These are phyloP conservation scores for Ceratobasidium sp. DNA, from an alignment of 1,284 basidiomycete genomes.

Conservation along the genomic window DNA sequence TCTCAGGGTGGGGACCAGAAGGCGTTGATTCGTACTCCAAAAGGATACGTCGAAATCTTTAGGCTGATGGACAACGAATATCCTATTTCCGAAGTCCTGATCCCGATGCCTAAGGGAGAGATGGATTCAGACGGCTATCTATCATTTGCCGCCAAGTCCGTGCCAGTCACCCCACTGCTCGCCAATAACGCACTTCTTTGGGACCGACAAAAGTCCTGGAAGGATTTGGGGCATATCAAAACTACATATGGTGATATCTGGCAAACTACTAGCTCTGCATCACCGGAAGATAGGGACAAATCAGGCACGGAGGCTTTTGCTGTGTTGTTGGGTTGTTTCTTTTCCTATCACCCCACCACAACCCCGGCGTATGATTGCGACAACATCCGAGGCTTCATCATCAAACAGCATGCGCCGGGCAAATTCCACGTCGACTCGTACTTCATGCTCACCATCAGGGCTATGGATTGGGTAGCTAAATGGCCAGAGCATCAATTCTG, in stretches of 20 bases:
- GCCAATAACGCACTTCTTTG: neutral
- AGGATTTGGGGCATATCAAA: neutral
- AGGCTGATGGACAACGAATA: conserved; percentile 10
- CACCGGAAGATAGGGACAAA: neutral
- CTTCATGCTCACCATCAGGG: conserved; percentile 4
- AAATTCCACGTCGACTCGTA: conserved; percentile 3
- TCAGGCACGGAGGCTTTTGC: neutral
- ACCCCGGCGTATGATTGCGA: neutral
- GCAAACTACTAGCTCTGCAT: neutral
- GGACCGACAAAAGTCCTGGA: neutral
- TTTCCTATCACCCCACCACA: conserved; percentile 1
- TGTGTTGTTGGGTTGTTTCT: conserved; percentile 4
- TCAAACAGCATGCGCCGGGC: conserved; percentile 1
- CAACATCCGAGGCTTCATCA: conserved; percentile 8
- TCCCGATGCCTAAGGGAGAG: conserved; percentile 4
- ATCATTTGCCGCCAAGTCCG: conserved; percentile 3
- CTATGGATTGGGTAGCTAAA: neutral
- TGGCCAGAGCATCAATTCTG: conserved; percentile 6
- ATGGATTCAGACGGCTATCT: conserved; percentile 6
- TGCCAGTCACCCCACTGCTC: neutral
- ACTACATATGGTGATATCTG: conserved; percentile 10
- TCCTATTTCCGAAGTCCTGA: conserved; percentile 1
- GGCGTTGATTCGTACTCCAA: neutral
- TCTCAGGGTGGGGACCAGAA: neutral
- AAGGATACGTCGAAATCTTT: neutral